Evolutionary conservation across 495 filamentous ascomycete species (phyloP).

Genomic region (Thozetella sp.): DNA sequence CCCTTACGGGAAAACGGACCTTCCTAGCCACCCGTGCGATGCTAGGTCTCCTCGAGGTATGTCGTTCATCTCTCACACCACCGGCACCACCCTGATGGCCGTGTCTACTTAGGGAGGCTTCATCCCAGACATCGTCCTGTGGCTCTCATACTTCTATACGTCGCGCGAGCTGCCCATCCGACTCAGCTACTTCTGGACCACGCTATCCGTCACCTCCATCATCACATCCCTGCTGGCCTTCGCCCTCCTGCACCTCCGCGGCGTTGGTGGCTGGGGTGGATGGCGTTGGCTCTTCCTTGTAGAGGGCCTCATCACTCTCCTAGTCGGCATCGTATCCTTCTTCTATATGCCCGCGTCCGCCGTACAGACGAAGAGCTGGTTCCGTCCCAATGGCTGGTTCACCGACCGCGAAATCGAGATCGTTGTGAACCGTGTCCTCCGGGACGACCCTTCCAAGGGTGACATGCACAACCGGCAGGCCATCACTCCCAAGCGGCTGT

Average conservation of each 20-base stretch:
- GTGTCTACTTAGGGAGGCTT: slow-evolving; percentile 57
- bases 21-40: slow-evolving; percentile 65
- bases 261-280: slow-evolving; percentile 51
- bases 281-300: slow-evolving; percentile 65
- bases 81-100: neutral
- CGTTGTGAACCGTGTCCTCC: slow-evolving; percentile 49
- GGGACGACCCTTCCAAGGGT: slow-evolving; percentile 57
- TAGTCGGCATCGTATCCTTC: slow-evolving; percentile 52
- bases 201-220: slow-evolving; percentile 50
- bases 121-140: slow-evolving; percentile 51
- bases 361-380: slow-evolving; percentile 51
- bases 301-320: slow-evolving; percentile 52
- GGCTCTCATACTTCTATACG: slow-evolving; percentile 75
- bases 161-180: slow-evolving; percentile 66
- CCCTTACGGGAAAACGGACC: slow-evolving; percentile 52
- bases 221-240: slow-evolving; percentile 55
- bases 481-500: slow-evolving; percentile 58
- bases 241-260: slow-evolving; percentile 53
- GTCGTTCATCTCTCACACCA: neutral
- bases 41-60: slow-evolving; percentile 64
- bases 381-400: slow-evolving; percentile 53
- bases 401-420: slow-evolving; percentile 52
- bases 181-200: slow-evolving; percentile 58
- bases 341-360: slow-evolving; percentile 58
- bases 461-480: slow-evolving; percentile 64